Evolutionary conservation across 306 rosid species (phyloP), one percentile per base, ranked within the genome.

Genomic region (Ormosia semicastrata): DNA sequence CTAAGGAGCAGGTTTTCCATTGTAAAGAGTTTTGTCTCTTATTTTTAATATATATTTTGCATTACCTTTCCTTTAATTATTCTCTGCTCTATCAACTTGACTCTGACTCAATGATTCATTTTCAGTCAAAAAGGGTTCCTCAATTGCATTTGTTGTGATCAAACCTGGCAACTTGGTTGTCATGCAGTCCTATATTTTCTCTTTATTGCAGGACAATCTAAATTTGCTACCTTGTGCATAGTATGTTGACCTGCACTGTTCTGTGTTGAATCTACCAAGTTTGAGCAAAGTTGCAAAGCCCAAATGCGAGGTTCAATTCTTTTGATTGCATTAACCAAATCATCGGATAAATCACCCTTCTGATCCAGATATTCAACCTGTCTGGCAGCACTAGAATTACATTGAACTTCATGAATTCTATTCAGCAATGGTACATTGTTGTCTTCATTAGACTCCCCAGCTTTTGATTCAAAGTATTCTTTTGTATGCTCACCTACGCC

Each of bases 301-400:
- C 85, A 57, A 82, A 94, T 85, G 60, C 84, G 89, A 37, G 88
- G 88, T 71, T 94, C 97, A 40, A 91, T 85, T 84, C 86, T 83
- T 59, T 84, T 75, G 24, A 94, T 86, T 49, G 92, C 77, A 65
- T 78, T 78, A 36, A 80, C 59, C 46, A 92, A 77, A 29, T 87
- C 91, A 47, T 81, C 77, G 5, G 91, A 77, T 37, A 91, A 82
- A 75, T 84, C 85, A 52, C 43, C 81, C 7, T 64, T 77, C 67
- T 84, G 85, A 15, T 71, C 81, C 2, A 6, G 68, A 78, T 76
- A 72, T 80, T 84, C 87, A 60, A 14, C 29, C 14, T 67, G 66
- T 46, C 73, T 52, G 9, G 75, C 73, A 78, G 67, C 57, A 78
- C 79, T 56, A 47, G 24, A 24, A 24, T 24, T 24, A 1, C 24